A percentile compares a stretch with the other conserved stretches of the same genome.
These are phyloP conservation scores for Tulasnella sp. DNA, from an alignment of 768 basidiomycete genomes.

Conservation along the genomic window DNA sequence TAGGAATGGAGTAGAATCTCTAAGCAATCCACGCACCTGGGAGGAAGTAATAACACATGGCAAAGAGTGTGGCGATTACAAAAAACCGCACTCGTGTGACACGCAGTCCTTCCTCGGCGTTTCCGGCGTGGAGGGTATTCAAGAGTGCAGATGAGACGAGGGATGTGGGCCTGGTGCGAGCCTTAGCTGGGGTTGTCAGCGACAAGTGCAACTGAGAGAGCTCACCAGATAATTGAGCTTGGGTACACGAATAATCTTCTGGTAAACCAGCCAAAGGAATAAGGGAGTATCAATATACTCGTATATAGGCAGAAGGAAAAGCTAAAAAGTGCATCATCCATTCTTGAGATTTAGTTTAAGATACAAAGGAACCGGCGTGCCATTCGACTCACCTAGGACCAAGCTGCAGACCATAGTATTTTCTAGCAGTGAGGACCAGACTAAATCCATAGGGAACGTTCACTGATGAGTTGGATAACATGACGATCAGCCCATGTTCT, in stretches of 20 bases:
- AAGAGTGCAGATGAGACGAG: conserved; percentile 89
- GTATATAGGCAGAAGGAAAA: conserved; percentile 10
- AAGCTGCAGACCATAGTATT: conserved; percentile 64
- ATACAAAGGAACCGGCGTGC: neutral
- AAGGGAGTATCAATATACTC: neutral
- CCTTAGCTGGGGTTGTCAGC: conserved; percentile 38
- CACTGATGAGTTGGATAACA: conserved; percentile 72
- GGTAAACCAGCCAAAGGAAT: neutral
- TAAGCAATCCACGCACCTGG: conserved; percentile 56
- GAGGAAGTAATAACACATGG: conserved; percentile 84
- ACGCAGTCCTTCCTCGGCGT: conserved; percentile 51
- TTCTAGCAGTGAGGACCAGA: conserved; percentile 73
- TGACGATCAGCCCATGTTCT: conserved; percentile 83
- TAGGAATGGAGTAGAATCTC: neutral
- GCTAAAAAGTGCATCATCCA: neutral
- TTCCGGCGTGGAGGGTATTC: conserved; percentile 95
- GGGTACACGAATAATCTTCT: conserved; percentile 38
- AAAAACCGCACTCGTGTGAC: conserved; percentile 89
- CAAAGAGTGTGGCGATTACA: conserved; percentile 52
- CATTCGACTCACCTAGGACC: conserved; percentile 51
- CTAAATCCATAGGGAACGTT: conserved; percentile 62
- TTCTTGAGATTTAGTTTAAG: neutral
- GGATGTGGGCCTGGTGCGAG: conserved; percentile 98
- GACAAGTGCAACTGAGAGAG: neutral
- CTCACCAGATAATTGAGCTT: neutral